A percentile compares a stretch with the other conserved stretches of the same genome.
Conservation (phyloP, 371 early-diverging fungal genomes). For the Mortierella sp. region DNA sequence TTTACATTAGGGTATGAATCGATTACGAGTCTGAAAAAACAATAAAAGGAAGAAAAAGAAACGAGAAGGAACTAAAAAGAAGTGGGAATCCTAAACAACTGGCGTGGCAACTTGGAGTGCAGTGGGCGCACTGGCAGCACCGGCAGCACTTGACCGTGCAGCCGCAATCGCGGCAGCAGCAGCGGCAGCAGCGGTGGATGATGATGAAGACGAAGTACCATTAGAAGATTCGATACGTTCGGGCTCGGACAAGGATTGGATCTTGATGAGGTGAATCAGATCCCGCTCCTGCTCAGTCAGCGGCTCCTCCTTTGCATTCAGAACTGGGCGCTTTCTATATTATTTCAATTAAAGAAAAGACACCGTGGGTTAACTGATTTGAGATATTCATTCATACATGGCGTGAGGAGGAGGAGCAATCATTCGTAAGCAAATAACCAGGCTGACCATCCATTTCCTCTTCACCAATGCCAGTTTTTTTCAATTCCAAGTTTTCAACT, state of each 20-base stretch:
- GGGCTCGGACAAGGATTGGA: neutral
- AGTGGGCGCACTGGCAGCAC: neutral
- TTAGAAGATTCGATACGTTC: neutral
- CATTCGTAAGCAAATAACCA: neutral
- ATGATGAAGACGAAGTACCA: slow-evolving; percentile 9
- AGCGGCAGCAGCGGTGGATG: neutral
- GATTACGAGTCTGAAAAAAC: neutral
- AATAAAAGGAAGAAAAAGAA: neutral
- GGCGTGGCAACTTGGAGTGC: neutral
- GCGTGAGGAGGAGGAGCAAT: neutral
- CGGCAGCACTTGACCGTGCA: neutral
- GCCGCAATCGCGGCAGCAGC: neutral
- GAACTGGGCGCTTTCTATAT: slow-evolving; percentile 6
- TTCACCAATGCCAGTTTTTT: neutral
- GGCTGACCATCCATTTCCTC: neutral
- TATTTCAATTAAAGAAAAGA: neutral
- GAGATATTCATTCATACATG: neutral
- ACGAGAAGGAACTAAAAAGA: neutral
- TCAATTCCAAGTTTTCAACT: neutral
- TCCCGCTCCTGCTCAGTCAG: slow-evolving; percentile 13
- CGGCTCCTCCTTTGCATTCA: neutral
- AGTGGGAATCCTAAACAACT: neutral
- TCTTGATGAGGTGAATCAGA: slow-evolving; percentile 5
- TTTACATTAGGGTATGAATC: neutral
- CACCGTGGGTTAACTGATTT: neutral